These are phyloP conservation scores for Schizonepeta tenuifolia DNA, from an alignment of 257 asterid genomes.

Conservation along the genomic window DNA sequence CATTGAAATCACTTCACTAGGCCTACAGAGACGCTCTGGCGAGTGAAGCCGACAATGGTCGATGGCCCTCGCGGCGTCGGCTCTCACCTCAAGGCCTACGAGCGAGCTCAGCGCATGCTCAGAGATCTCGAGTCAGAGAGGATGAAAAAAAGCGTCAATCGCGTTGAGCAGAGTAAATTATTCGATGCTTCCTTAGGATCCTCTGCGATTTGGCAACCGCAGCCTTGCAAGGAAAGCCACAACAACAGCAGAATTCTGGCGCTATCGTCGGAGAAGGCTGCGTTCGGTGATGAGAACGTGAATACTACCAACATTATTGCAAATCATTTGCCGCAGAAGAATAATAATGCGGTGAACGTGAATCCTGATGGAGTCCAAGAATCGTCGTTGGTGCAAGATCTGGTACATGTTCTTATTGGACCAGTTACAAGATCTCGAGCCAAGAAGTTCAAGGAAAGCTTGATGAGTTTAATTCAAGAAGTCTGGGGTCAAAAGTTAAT, in stretches of 20 bases:
- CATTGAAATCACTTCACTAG: too few species aligned
- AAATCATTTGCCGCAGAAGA: slow-evolving; percentile 28
- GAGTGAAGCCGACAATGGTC: slow-evolving; percentile 81
- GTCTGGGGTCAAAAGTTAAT: too few species aligned
- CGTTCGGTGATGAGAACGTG: slow-evolving; percentile 72
- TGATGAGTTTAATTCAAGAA: too few species aligned
- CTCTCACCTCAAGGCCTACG: slow-evolving; percentile 96
- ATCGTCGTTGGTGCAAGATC: too few species aligned
- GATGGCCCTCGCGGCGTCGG: slow-evolving; percentile 94
- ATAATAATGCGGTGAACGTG: slow-evolving; percentile 35
- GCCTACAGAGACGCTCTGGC: slow-evolving; percentile 82
- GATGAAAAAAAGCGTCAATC: slow-evolving; percentile 62
- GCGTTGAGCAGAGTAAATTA: slow-evolving; percentile 71
- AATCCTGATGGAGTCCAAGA: too few species aligned
- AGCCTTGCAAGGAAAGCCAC: slow-evolving; percentile 72
- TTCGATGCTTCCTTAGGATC: slow-evolving; percentile 86
- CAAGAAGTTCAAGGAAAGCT: too few species aligned
- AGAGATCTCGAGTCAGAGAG: slow-evolving; percentile 83
- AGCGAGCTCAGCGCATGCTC: slow-evolving; percentile 95
- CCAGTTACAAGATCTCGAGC: too few species aligned
- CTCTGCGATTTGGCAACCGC: slow-evolving; percentile 98
- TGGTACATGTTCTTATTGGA: too few species aligned
- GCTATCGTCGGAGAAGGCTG: slow-evolving; percentile 32
- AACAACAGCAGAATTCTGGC: slow-evolving; percentile 14
- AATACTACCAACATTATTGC: slow-evolving; percentile 42